Percentiles rank a stretch among this genome's conserved stretches.
These are phyloP conservation scores for Pyrrhoderma noxium DNA, from an alignment of 1,284 basidiomycete genomes.

Conservation along the genomic window DNA sequence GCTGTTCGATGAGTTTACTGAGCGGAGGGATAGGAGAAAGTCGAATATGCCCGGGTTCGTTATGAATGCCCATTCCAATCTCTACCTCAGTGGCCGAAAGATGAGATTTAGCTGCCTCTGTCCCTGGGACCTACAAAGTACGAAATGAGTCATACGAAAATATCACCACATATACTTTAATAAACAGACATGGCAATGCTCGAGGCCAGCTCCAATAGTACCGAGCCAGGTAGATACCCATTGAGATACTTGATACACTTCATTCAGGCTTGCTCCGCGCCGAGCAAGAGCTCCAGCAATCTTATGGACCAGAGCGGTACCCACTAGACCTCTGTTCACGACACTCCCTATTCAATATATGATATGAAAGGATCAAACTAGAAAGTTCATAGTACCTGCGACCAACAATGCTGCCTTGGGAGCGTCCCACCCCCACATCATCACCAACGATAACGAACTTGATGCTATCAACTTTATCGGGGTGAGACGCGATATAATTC, in stretches of 20 bases:
- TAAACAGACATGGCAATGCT: conserved; percentile 76
- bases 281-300: conserved; percentile 78
- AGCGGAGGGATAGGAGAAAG: conserved; percentile 67
- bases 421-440: conserved; percentile 81
- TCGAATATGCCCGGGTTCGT: conserved; percentile 76
- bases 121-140: conserved; percentile 66
- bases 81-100: conserved; percentile 67
- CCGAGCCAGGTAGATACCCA: conserved; percentile 62
- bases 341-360: too few species aligned
- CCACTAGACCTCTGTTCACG: conserved; percentile 83
- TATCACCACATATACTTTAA: neutral
- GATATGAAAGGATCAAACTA: too few species aligned
- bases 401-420: conserved; percentile 76
- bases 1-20: conserved; percentile 59
- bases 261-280: conserved; percentile 64
- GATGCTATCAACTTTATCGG: conserved; percentile 58
- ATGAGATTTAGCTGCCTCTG: conserved; percentile 51
- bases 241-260: conserved; percentile 66
- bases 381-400: conserved; percentile 51
- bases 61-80: conserved; percentile 89
- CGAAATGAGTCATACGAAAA: neutral
- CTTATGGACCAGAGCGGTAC: conserved; percentile 89
- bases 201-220: conserved; percentile 86
- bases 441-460: conserved; percentile 86
- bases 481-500: conserved; percentile 67